Percentiles rank a stretch among this genome's conserved stretches.
Evolutionary conservation across 2,329 filamentous ascomycete genomes (phyloP).

Genomic region (Ophiocordyceps australis): DNA sequence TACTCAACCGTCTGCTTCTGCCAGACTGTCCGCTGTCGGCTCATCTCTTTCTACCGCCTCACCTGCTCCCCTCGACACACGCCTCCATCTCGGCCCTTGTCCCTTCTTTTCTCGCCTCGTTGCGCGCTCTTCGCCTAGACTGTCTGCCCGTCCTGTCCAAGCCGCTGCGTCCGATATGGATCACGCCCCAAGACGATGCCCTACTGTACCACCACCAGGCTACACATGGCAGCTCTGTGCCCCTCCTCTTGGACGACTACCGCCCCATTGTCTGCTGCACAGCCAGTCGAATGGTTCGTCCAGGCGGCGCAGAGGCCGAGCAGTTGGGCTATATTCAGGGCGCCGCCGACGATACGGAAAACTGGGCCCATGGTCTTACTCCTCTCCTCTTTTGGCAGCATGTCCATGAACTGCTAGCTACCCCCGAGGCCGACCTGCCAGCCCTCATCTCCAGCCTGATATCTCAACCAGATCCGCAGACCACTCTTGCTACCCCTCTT

Average conservation of each 20-base stretch:
- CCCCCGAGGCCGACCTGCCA: conserved; percentile 45
- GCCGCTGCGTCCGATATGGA: conserved; percentile 64
- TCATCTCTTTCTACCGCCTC: conserved; percentile 50
- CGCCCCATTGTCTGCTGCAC: conserved; percentile 72
- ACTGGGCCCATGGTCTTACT: conserved; percentile 73
- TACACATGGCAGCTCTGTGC: too few relatives aligned
- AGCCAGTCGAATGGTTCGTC: conserved; percentile 58
- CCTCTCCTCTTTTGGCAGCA: conserved; percentile 67
- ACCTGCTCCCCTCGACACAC: conserved; percentile 53
- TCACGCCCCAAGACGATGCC: conserved; percentile 58
- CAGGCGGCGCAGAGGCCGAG: conserved; percentile 41
- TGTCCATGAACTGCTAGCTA: conserved; percentile 35
- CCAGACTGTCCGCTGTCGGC: conserved; percentile 29
- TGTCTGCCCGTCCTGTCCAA: conserved; percentile 42
- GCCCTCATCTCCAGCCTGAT: conserved; percentile 28
- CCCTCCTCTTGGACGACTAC: conserved; percentile 33
- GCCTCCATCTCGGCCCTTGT: conserved; percentile 53
- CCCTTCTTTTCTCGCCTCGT: conserved; percentile 31
- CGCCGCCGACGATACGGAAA: conserved; percentile 86
- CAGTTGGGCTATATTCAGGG: conserved; percentile 73
- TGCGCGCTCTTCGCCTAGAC: conserved; percentile 35
- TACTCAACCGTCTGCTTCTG: conserved; percentile 68
- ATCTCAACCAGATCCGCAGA: conserved; percentile 6
- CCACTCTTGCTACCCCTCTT: conserved; percentile 1
- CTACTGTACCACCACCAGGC: conserved; percentile 10